These are phyloP conservation scores for Geosmithia flava DNA, from an alignment of 2,329 filamentous ascomycete species.

Conservation along the genomic window DNA sequence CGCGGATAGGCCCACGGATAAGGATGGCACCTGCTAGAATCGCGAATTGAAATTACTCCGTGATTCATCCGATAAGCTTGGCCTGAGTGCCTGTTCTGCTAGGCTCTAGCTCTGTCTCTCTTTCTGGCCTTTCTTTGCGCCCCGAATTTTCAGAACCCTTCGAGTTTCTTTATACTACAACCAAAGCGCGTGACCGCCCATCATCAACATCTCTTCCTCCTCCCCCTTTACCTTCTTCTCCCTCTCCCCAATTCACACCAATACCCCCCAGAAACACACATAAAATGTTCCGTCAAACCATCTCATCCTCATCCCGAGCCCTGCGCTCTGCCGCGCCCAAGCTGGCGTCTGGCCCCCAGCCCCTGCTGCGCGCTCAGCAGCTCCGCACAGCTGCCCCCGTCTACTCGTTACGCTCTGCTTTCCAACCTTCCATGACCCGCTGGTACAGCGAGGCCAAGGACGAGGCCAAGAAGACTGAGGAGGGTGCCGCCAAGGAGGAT, in stretches of 20 bases:
- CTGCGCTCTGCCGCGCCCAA: constrained; percentile 27
- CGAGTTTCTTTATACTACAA: neutral
- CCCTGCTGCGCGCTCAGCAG: constrained; percentile 22
- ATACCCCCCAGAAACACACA: neutral
- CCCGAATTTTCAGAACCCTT: constrained; percentile 3
- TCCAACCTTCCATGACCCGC: constrained; percentile 21
- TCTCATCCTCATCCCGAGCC: constrained; percentile 29
- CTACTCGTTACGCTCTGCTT: constrained; percentile 19
- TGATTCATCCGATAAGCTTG: neutral
- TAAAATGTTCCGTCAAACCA: constrained; percentile 33
- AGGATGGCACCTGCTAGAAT: too few species aligned
- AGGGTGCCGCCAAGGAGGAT: constrained; percentile 10
- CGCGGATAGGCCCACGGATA: too few species aligned
- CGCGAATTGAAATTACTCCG: neutral
- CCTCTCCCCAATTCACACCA: constrained; percentile 2
- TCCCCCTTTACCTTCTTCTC: neutral
- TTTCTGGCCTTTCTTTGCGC: neutral
- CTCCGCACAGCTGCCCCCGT: constrained; percentile 20
- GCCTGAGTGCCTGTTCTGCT: neutral
- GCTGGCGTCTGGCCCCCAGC: constrained; percentile 17
- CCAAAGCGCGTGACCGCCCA: neutral
- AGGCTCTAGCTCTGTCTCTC: neutral
- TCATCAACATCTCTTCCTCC: neutral
- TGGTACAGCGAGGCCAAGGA: constrained; percentile 38
- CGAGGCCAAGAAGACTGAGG: constrained; percentile 11